Evolutionary conservation across 2,329 filamentous ascomycete genomes (phyloP), one percentile per base, ranked within the genome.

Genomic region (Teratosphaeria zuluensis): DNA sequence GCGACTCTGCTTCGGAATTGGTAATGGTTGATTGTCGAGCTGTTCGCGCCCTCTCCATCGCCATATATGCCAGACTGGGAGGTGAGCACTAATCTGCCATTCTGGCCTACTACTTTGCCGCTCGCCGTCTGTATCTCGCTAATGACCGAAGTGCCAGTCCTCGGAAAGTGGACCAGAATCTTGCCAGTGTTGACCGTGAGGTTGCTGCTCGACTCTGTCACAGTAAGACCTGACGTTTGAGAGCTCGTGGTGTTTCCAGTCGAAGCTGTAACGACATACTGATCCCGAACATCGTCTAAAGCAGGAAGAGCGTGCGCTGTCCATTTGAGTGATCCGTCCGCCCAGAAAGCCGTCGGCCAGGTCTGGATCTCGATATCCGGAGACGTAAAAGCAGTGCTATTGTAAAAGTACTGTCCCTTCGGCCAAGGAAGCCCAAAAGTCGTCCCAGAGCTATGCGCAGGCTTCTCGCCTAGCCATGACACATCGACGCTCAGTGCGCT

Each of bases 301-400:
- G 72, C 76, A 12, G 76, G 69, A 51, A 85, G 72, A 0, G 82
- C 81, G 64, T 85, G 83, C 0, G 76, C 82, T 2, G 80, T 83
- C 83, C 83, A 85, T 65, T 84, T 85, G 56, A 84, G 74, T 0
- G 82, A 83, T 30, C 79, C 80, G 69, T 85, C 83, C 1, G 78
- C 75, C 83, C 82, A 85, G 66, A 81, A 82, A 0, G 78, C 81
- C 0, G 79, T 84, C 2, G 77, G 72, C 82, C 82, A 84, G 0
- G 81, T 81, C 60, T 84, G 77, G 6, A 81, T 62, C 30, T 35
- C 56, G 35, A 46, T 58, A 52, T 35, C 53, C 56, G n/a, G 54
- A 66, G 69, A 2, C 69, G 68, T 1, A 66, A 73, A 55, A 63
- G 61, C 35, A 58, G 75, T 76, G 54, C 46, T 73, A 70, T 14